phyloP scores from a whole-genome alignment of 106 monocot genomes.

The Iris macrosiphon region DNA sequence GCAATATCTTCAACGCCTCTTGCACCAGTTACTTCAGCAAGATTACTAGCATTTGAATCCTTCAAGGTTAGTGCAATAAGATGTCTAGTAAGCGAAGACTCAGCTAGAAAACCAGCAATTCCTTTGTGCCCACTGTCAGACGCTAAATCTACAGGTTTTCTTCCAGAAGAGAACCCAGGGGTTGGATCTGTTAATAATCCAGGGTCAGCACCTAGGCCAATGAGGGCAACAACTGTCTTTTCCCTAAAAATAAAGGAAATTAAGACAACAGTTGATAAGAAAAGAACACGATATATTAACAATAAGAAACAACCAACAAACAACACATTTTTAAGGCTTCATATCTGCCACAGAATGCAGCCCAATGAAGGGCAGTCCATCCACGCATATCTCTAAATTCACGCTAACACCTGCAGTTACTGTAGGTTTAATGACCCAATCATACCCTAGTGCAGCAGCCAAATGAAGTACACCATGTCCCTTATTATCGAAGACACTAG shows the following conservation, averaged over 20 bases:
- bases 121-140: constrained; percentile 91
- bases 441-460: constrained; percentile 85
- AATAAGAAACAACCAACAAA: no score
- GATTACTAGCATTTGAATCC: constrained; percentile 24
- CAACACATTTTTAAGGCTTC: no score
- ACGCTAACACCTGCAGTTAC: constrained; percentile 69
- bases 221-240: constrained; percentile 54
- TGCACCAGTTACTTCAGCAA: constrained; percentile 25
- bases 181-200: constrained; percentile 86
- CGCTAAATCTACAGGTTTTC: constrained; percentile 95
- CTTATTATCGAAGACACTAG: constrained; percentile 60
- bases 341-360: constrained; percentile 86
- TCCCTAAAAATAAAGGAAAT: constrained; percentile 47
- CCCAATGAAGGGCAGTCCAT: constrained; percentile 99
- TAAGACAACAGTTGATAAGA: background rate
- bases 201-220: constrained; percentile 53
- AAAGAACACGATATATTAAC: background rate
- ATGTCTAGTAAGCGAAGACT: constrained; percentile 73
- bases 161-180: constrained; percentile 67
- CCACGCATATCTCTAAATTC: constrained; percentile 90
- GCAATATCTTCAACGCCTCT: constrained; percentile 26
- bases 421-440: constrained; percentile 83
- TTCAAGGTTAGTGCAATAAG: constrained; percentile 67
- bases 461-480: constrained; percentile 89
- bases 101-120: constrained; percentile 92